Conservation (phyloP, 2,329 filamentous ascomycete species). For the Aspergillus sp. region DNA sequence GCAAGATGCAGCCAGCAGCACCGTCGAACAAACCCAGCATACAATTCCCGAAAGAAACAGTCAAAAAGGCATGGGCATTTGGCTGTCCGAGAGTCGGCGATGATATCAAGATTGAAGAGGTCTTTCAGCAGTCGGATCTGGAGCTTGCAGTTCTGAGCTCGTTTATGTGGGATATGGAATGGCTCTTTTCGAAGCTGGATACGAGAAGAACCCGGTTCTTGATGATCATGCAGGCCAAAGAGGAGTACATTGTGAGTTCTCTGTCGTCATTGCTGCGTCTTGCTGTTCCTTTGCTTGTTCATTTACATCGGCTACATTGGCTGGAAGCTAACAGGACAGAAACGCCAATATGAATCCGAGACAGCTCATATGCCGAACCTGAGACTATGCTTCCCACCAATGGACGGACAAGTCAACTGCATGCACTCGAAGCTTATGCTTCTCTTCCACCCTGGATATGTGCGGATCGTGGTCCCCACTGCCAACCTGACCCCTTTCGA, state of each 20-base stretch:
- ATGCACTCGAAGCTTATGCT: slow-evolving; percentile 97
- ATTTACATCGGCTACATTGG: too few species aligned
- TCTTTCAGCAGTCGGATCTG: slow-evolving; percentile 64
- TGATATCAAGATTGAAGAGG: slow-evolving; percentile 81
- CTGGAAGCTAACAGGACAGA: slow-evolving; percentile 26
- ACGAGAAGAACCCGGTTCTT: slow-evolving; percentile 52
- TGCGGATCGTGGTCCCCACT: slow-evolving; percentile 75
- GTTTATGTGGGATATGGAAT: slow-evolving; percentile 76
- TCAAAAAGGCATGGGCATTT: slow-evolving; percentile 73
- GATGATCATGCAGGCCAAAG: slow-evolving; percentile 53
- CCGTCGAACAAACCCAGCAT: slow-evolving; percentile 15
- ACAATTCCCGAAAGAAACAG: slow-evolving; percentile 51
- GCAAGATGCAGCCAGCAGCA: neutral
- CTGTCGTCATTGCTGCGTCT: neutral
- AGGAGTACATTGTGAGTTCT: slow-evolving; percentile 34
- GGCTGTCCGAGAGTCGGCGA: slow-evolving; percentile 53
- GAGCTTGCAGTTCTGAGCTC: slow-evolving; percentile 74
- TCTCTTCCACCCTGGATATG: slow-evolving; percentile 62
- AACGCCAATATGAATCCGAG: slow-evolving; percentile 29
- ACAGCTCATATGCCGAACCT: slow-evolving; percentile 43
- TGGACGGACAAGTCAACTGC: slow-evolving; percentile 58
- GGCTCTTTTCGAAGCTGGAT: slow-evolving; percentile 65
- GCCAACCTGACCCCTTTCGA: slow-evolving; percentile 80
- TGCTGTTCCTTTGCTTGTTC: too few species aligned
- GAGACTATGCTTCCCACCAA: slow-evolving; percentile 67